Evolutionary conservation across 306 rosid species (phyloP).

Genomic region (apple (Malus domestica)): DNA sequence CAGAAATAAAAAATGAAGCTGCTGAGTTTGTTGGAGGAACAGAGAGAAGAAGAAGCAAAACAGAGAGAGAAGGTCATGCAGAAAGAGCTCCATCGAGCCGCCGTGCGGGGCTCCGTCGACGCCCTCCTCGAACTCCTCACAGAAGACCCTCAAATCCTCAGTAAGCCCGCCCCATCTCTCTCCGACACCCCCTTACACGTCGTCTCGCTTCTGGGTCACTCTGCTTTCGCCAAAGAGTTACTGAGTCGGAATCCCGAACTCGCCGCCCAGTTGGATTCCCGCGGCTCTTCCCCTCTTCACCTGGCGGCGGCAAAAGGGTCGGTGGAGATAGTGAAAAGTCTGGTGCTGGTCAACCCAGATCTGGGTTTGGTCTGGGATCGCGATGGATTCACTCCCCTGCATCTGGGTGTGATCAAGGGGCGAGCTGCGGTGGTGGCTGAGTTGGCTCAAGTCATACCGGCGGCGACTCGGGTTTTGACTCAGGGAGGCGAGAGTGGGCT

Average conservation of each 20-base stretch:
- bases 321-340: slow-evolving; percentile 9
- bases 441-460: slow-evolving; percentile 13
- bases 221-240: slow-evolving; percentile 14
- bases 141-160: slow-evolving; percentile 20
- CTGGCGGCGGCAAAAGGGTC: slow-evolving; percentile 26
- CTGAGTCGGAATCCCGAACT: slow-evolving; percentile 10
- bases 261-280: slow-evolving; percentile 2
- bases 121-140: slow-evolving; percentile 8
- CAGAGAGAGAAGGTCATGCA: not conserved
- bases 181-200: slow-evolving; percentile 20
- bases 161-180: not conserved
- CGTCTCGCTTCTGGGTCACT: slow-evolving; percentile 24
- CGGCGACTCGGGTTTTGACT: slow-evolving; percentile 10
- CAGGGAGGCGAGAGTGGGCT: slow-evolving; percentile 12
- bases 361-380: slow-evolving; percentile 16
- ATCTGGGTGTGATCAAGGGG: slow-evolving; percentile 29
- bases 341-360: slow-evolving; percentile 12
- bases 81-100: slow-evolving; percentile 8
- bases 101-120: slow-evolving; percentile 4
- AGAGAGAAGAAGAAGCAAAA: not conserved
- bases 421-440: slow-evolving; percentile 17
- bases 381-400: slow-evolving; percentile 24
- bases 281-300: slow-evolving; percentile 19
- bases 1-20: not conserved
- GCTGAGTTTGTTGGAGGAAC: not conserved